Base-by-base conservation (phyloP, 345 rosid species). In the Limnanthes douglasii region DNA sequence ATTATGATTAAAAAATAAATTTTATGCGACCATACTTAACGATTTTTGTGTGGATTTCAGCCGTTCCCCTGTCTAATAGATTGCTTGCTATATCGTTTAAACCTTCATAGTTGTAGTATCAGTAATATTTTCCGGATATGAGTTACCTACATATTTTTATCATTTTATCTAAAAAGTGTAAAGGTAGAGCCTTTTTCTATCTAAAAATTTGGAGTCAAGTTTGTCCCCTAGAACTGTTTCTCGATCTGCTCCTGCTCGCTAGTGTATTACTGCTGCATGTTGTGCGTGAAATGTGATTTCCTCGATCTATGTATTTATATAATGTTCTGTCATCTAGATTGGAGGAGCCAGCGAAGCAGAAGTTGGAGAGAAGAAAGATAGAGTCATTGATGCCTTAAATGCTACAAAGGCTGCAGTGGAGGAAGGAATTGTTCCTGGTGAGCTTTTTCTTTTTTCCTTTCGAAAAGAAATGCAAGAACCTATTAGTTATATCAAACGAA, bases 331-430 rank as follows among this genome's bases (percentile, higher is more conserved):
- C 12, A 11, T 24, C 17, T 8, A 57, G 62, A 45, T 57, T 50
- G 57, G 57, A 4, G 64, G 64, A 36, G 59, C 53, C 10, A 59
- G 64, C 20, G 58, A 52, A 32, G 28, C 59, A n/a, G 59, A 59
- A 41, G 53, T 40, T 21, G 15, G 54, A 15, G 58, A 59, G 38
- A 51, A 37, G 40, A 59, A 59, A 37, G 59, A 52, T 19, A 40
- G 53, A 27, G 59, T 59, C 20, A 46, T 41, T 2, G 46, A 51
- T 51, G 64, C 54, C 3, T 17, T 59, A 31, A 59, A 59, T 52
- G 64, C 58, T 1, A 51, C 53, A 4, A 51, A 40, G 33, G 64
- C 57, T 21, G 57, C 53, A 1, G 51, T 44, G 23, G 64, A 58
- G 22, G 64, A 46, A 25, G 62, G 57, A 14, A 57, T 57, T 44